phyloP scores from a whole-genome alignment of 2,329 filamentous ascomycete genomes.

The Diaporthe eres region DNA sequence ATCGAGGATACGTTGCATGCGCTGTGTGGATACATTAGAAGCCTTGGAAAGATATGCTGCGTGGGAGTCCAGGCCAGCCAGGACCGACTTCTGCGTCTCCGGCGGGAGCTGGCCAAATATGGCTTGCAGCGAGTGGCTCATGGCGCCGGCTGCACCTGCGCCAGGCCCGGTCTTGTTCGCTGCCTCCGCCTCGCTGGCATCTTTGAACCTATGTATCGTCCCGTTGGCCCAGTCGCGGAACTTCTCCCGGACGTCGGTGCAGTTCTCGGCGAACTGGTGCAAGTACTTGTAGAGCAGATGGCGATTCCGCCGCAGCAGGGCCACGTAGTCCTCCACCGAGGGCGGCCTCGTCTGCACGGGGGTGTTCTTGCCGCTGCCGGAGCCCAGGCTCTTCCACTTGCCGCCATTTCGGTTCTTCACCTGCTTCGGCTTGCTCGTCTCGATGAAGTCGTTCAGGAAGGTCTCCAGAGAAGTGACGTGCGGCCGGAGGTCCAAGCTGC shows the following conservation, averaged over 20 bases:
- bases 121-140: slow-evolving; percentile 57
- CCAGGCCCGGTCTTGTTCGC: neutral
- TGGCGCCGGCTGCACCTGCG: slow-evolving; percentile 45
- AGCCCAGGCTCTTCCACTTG: slow-evolving; percentile 60
- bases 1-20: slow-evolving; percentile 47
- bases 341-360: slow-evolving; percentile 60
- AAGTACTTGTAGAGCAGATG: slow-evolving; percentile 77
- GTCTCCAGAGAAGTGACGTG: slow-evolving; percentile 76
- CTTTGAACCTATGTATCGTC: slow-evolving; percentile 69
- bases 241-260: slow-evolving; percentile 73
- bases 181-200: slow-evolving; percentile 40
- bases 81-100: slow-evolving; percentile 60
- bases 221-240: slow-evolving; percentile 74
- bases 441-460: slow-evolving; percentile 81
- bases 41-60: slow-evolving; percentile 71
- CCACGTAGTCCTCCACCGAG: slow-evolving; percentile 80
- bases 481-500: slow-evolving; percentile 78
- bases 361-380: slow-evolving; percentile 49
- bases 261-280: slow-evolving; percentile 77
- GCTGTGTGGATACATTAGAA: slow-evolving; percentile 64
- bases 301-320: slow-evolving; percentile 75
- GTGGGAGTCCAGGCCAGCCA: slow-evolving; percentile 71
- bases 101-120: slow-evolving; percentile 63
- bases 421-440: slow-evolving; percentile 62
- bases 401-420: slow-evolving; percentile 69